Conservation (phyloP, 768 basidiomycete species). For the Mrakia gelida region DNA sequence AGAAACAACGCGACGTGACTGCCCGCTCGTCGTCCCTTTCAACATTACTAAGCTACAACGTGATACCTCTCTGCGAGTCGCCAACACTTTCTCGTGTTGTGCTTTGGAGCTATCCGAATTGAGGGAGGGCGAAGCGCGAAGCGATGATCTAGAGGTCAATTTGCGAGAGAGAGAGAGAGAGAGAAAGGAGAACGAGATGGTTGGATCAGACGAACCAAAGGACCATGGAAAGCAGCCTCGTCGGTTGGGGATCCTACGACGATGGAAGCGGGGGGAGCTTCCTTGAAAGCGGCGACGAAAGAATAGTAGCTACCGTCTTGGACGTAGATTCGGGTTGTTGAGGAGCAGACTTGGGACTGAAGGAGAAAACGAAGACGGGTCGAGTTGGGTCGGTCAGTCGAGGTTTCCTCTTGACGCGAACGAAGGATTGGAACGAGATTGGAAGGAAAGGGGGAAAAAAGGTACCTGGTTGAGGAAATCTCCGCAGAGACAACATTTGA, state of each 20-base stretch:
- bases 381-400: background rate
- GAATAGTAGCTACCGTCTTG: constrained; percentile 18
- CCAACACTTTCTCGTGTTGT: too few relatives aligned
- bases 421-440: too few relatives aligned
- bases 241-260: constrained; percentile 46
- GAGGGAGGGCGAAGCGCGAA: too few relatives aligned
- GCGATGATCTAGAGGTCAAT: too few relatives aligned
- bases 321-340: constrained; percentile 19
- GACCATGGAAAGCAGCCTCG: constrained; percentile 61
- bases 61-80: too few relatives aligned
- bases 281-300: constrained; percentile 22
- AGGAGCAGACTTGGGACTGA: constrained; percentile 18
- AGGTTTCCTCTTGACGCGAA: background rate
- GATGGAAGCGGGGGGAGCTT: background rate
- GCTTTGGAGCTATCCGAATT: too few relatives aligned
- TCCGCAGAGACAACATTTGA: constrained; percentile 10
- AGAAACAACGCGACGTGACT: too few relatives aligned
- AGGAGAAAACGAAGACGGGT: background rate
- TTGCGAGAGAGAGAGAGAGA: too few relatives aligned
- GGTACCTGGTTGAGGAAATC: background rate
- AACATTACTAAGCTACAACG: too few relatives aligned
- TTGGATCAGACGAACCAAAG: too few relatives aligned
- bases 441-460: background rate
- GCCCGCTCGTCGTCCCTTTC: too few relatives aligned
- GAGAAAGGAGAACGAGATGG: too few relatives aligned